Percentiles rank a stretch among this genome's conserved stretches.
phyloP scores from a whole-genome alignment of 768 basidiomycete species.

The Serendipita indica region DNA sequence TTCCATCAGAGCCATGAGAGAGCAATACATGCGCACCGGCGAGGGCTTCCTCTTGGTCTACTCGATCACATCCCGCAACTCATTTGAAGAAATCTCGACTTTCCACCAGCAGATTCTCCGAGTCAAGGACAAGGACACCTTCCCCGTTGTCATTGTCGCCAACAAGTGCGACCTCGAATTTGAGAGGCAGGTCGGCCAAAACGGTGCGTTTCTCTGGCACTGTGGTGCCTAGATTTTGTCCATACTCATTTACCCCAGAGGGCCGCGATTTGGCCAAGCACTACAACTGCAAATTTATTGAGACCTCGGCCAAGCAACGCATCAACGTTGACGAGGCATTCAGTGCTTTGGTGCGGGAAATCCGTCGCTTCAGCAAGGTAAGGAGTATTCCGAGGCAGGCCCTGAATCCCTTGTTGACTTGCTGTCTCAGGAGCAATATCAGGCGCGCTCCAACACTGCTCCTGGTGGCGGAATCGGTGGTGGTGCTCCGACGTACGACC shows the following conservation, averaged over 20 bases:
- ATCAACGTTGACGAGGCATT: slow-evolving; percentile 97
- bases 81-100: slow-evolving; percentile 91
- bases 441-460: slow-evolving; percentile 17
- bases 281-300: slow-evolving; percentile 87
- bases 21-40: slow-evolving; percentile 97
- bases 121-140: slow-evolving; percentile 90
- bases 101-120: slow-evolving; percentile 95
- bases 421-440: slow-evolving; percentile 16
- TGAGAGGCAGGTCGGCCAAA: slow-evolving; percentile 90
- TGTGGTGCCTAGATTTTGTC: slow-evolving; percentile 16
- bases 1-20: slow-evolving; percentile 75
- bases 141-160: slow-evolving; percentile 94
- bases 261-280: slow-evolving; percentile 92
- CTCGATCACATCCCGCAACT: slow-evolving; percentile 93
- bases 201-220: slow-evolving; percentile 38
- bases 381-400: slow-evolving; percentile 15
- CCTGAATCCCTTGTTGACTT: slow-evolving; percentile 14
- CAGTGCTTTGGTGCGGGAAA: slow-evolving; percentile 82
- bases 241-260: slow-evolving; percentile 42
- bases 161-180: slow-evolving; percentile 96
- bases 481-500: slow-evolving; percentile 14
- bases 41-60: slow-evolving; percentile 97
- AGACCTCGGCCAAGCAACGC: slow-evolving; percentile 90
- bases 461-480: slow-evolving; percentile 12
- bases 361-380: slow-evolving; percentile 87